phyloP scores from a whole-genome alignment of 345 rosid genomes.

The Melaleuca quinquenervia region DNA sequence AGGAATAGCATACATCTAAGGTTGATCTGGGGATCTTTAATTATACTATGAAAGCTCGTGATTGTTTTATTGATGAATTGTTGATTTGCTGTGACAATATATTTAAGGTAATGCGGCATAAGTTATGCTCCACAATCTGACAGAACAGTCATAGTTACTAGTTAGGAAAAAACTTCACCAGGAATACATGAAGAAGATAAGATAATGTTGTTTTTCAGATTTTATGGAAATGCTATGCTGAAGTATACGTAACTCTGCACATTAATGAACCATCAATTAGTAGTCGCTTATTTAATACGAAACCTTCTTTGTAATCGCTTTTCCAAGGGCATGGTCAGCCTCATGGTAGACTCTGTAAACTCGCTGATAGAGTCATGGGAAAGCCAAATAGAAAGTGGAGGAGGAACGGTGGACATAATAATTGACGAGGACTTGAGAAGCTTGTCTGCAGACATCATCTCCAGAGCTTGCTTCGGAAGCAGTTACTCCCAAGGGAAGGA shows the following conservation, averaged over 20 bases:
- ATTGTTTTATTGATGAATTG: background rate
- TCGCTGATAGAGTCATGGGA: constrained; percentile 22
- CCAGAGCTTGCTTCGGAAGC: constrained; percentile 44
- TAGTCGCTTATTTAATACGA: background rate
- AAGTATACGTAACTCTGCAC: background rate
- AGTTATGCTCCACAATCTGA: background rate
- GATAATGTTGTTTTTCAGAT: background rate
- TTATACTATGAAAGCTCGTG: background rate
- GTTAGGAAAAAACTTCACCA: background rate
- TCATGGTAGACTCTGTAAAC: constrained; percentile 23
- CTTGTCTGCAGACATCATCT: constrained; percentile 33
- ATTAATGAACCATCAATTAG: background rate
- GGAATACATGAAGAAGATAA: background rate
- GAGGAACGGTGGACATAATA: constrained; percentile 9
- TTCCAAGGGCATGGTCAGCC: constrained; percentile 24
- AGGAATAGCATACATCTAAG: background rate
- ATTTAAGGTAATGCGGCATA: background rate
- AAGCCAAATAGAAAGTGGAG: background rate
- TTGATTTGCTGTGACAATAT: background rate
- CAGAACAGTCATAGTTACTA: background rate
- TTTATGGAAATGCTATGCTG: background rate
- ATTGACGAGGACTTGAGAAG: constrained; percentile 20
- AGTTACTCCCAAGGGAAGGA: constrained; percentile 33
- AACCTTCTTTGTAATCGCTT: background rate
- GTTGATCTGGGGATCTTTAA: background rate